Conservation (phyloP, 306 rosid species). For the Corylus avellana region DNA sequence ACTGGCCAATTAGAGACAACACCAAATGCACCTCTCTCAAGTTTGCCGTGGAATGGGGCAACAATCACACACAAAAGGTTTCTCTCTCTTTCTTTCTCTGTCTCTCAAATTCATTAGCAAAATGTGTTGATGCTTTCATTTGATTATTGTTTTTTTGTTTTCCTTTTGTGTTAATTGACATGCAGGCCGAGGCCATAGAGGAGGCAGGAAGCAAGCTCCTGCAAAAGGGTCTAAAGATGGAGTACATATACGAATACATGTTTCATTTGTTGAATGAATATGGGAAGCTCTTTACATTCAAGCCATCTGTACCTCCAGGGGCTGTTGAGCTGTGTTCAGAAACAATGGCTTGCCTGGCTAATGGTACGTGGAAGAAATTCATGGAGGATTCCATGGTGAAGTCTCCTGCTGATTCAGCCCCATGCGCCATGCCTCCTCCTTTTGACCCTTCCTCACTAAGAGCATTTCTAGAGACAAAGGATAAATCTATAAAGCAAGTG, state of each 20-base stretch:
- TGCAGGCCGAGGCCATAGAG: constrained; percentile 58
- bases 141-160: background rate
- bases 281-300: constrained; percentile 61
- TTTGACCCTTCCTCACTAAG: constrained; percentile 39
- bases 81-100: background rate
- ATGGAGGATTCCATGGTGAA: constrained; percentile 65
- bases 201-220: constrained; percentile 56
- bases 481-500: constrained; percentile 47
- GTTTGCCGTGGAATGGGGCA: constrained; percentile 82
- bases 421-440: constrained; percentile 63
- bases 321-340: constrained; percentile 57
- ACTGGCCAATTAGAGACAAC: constrained; percentile 67
- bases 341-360: constrained; percentile 43
- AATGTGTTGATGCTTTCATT: background rate
- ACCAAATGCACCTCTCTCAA: constrained; percentile 69
- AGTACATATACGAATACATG: constrained; percentile 74
- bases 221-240: constrained; percentile 67
- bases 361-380: constrained; percentile 44
- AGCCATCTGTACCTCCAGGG: constrained; percentile 48
- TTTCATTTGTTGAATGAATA: constrained; percentile 70
- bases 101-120: too few relatives aligned
- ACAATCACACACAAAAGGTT: constrained; percentile 52
- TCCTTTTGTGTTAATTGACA: background rate
- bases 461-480: constrained; percentile 32
- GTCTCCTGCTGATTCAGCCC: constrained; percentile 52